phyloP scores from a whole-genome alignment of 306 rosid species.

The Arachis stenosperma region DNA sequence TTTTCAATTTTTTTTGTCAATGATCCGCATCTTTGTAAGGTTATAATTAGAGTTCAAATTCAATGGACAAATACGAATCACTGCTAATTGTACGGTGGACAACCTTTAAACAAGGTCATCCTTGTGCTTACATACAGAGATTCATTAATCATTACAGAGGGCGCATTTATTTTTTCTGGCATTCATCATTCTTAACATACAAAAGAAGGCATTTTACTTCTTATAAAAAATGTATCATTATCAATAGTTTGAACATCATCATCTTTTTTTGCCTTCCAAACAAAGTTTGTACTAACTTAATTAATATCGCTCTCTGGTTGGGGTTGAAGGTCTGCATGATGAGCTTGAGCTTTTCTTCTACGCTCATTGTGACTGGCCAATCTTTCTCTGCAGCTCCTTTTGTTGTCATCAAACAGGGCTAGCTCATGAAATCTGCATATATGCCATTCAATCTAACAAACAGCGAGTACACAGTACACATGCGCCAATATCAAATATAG shows the following conservation, averaged over 20 bases:
- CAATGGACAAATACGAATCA: background rate
- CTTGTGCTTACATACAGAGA: background rate
- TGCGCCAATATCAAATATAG: no score
- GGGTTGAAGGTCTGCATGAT: background rate
- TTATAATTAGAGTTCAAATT: background rate
- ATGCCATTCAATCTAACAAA: background rate
- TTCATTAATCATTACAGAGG: background rate
- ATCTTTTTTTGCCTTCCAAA: background rate
- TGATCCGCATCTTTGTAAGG: background rate
- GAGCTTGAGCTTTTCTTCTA: constrained; percentile 26
- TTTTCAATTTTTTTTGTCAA: background rate
- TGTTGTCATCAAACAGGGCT: constrained; percentile 35
- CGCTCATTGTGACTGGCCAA: constrained; percentile 41
- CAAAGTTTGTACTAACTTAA: background rate
- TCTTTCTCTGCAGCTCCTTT: constrained; percentile 44
- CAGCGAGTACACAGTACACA: no score
- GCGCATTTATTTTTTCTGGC: background rate
- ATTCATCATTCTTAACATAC: background rate
- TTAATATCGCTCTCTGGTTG: background rate
- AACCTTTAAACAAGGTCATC: background rate
- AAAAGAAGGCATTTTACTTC: background rate
- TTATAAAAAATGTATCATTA: background rate
- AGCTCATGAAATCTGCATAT: constrained; percentile 44
- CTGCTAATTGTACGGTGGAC: background rate
- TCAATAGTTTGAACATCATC: background rate